Conservation (phyloP, 768 basidiomycete genomes). For the Saitozyma podzolica region DNA sequence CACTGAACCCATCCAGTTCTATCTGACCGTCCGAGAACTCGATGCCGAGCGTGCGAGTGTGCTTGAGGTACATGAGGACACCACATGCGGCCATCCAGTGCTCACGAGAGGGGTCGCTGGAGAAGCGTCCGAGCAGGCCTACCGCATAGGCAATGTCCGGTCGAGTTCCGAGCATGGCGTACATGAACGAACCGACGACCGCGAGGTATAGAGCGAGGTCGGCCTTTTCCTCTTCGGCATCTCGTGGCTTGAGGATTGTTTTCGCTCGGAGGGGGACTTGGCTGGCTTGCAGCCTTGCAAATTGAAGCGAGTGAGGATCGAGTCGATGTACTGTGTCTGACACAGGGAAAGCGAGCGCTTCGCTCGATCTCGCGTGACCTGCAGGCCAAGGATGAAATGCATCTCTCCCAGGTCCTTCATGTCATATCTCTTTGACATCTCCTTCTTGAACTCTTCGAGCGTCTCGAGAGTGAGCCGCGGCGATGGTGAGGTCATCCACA, state of each 20-base stretch:
- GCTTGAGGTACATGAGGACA: too few species aligned
- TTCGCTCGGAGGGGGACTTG: background rate
- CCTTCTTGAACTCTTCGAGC: constrained; percentile 7
- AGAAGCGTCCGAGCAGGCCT: too few species aligned
- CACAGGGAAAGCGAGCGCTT: constrained; percentile 6
- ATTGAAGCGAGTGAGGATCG: constrained; percentile 6
- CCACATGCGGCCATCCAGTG: too few species aligned
- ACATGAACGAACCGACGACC: constrained; percentile 50
- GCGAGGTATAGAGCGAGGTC: constrained; percentile 34
- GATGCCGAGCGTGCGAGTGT: too few species aligned
- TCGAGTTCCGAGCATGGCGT: constrained; percentile 36
- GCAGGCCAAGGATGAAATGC: constrained; percentile 15
- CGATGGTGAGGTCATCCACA: constrained; percentile 18
- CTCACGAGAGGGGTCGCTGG: too few species aligned
- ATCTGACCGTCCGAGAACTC: too few species aligned
- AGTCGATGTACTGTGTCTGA: constrained; percentile 9
- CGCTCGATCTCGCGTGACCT: constrained; percentile 11
- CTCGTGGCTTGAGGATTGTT: background rate
- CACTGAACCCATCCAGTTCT: too few species aligned
- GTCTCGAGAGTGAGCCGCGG: background rate
- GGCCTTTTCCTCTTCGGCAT: background rate
- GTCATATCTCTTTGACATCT: constrained; percentile 10
- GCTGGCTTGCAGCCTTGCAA: constrained; percentile 3
- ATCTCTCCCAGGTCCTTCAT: constrained; percentile 16
- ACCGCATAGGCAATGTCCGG: too few species aligned